Evolutionary conservation across 176 grass and related monocot species (phyloP), one percentile per base, ranked within the genome.

Genomic region (Phoenix roebelenii): DNA sequence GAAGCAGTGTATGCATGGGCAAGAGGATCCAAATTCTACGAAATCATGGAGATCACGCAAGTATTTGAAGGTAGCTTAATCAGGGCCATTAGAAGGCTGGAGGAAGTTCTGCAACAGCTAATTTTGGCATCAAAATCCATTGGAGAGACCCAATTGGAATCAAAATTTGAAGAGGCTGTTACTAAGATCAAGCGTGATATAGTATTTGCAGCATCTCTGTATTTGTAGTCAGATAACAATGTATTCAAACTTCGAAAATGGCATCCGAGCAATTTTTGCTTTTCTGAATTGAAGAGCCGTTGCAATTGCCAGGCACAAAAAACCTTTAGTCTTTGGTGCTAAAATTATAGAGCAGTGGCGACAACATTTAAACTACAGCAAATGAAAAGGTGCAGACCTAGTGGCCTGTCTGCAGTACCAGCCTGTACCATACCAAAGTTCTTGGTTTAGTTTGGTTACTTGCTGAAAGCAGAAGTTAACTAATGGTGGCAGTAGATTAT

Each of bases 71-170:
- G 92, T 58, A 97, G 92, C 64, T 63, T 97, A 74, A 97, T 97
- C 69, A 87, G 92, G 61, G 86, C 92, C 3, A 90, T 96, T 58
- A 83, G 83, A 70, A 80, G 92, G 75, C 69, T 96, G 0, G 92
- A 90, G 76, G 92, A 90, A 74, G 85, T 96, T 82, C 66, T 97
- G 16, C 92, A 97, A 67, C 92, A 97, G 76, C 66, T 97, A 56
- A 97, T 91, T 68, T 63, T 84, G 50, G 92, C 92, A 5, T 80
- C 92, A 24, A 82, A 85, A 49, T 88, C 92, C 0, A 83, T 90
- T n/a, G 87, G 92, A 6, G 92, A 91, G 74, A 77, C 66, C 0
- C 65, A 91, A 60, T 55, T 97, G 44, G 87, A 97, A 77, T 69
- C 74, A 10, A 97, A 97, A 65, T 80, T 97, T n/a, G 92, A 97